Conservation (phyloP, 2,329 filamentous ascomycete species). For the Aspergillus aculeatinus region DNA sequence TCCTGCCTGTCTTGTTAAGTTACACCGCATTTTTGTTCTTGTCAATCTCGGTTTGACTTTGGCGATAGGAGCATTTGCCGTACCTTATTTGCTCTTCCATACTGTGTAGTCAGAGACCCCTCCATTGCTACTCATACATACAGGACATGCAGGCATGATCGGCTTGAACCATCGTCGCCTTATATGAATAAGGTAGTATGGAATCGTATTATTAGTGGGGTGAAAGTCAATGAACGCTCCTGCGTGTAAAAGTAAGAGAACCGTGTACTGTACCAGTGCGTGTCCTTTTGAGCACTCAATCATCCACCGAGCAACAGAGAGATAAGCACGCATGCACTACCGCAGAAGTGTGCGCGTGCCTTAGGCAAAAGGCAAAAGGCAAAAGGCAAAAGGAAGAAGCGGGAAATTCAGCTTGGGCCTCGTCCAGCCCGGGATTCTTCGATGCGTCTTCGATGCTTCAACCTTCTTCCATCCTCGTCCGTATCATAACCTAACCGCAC, state of each 20-base stretch:
- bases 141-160: background rate
- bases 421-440: slow-evolving; percentile 22
- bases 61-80: slow-evolving; percentile 4
- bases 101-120: background rate
- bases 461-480: slow-evolving; percentile 7
- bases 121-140: background rate
- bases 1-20: too few species aligned
- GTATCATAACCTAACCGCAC: background rate
- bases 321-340: slow-evolving; percentile 1
- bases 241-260: background rate
- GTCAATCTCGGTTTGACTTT: background rate
- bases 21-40: background rate
- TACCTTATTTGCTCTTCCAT: slow-evolving; percentile 7
- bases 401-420: slow-evolving; percentile 16
- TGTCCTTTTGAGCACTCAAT: too few species aligned
- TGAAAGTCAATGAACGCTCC: background rate
- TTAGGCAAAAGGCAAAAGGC: background rate
- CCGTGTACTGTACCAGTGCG: too few species aligned
- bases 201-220: background rate
- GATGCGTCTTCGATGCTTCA: slow-evolving; percentile 34
- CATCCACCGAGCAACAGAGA: too few species aligned
- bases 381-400: background rate
- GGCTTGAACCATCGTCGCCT: background rate
- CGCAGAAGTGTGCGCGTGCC: background rate
- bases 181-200: background rate